Evolutionary conservation across 2,329 filamentous ascomycete genomes (phyloP).

Genomic region (Drechslerella dactyloides): DNA sequence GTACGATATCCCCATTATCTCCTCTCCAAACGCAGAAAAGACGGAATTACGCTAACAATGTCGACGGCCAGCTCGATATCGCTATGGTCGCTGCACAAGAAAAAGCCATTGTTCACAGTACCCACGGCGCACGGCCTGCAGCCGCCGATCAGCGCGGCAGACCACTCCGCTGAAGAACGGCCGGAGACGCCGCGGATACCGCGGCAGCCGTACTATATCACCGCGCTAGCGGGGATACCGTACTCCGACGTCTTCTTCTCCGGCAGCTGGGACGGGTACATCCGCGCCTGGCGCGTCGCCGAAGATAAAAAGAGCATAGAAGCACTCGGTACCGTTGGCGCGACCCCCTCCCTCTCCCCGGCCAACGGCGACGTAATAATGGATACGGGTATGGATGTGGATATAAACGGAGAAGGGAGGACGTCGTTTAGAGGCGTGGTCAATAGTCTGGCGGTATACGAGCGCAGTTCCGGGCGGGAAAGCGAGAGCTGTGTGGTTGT

Average conservation of each 20-base stretch:
- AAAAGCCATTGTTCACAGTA: constrained; percentile 86
- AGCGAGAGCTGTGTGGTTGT: constrained; percentile 78
- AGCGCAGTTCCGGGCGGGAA: constrained; percentile 59
- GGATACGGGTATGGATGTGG: constrained; percentile 48
- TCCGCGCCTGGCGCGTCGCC: constrained; percentile 83
- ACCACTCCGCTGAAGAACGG: constrained; percentile 74
- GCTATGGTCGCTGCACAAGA: constrained; percentile 89
- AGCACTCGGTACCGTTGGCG: constrained; percentile 71
- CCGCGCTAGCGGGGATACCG: constrained; percentile 81
- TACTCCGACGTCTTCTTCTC: constrained; percentile 89
- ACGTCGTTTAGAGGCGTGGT: constrained; percentile 72
- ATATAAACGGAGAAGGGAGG: constrained; percentile 49
- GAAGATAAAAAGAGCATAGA: constrained; percentile 82
- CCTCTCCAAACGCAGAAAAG: neutral
- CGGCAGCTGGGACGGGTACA: constrained; percentile 90
- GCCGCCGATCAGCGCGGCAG: constrained; percentile 69
- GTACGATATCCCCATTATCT: constrained; percentile 53
- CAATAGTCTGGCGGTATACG: constrained; percentile 86
- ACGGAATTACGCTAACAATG: neutral
- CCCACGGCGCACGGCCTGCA: constrained; percentile 85
- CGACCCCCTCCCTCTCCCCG: constrained; percentile 54
- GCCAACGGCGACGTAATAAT: constrained; percentile 49
- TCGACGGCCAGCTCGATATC: constrained; percentile 63
- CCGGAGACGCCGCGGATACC: constrained; percentile 68
- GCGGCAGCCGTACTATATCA: constrained; percentile 84